These are phyloP conservation scores for Eucalyptus camaldulensis DNA, from an alignment of 345 rosid species.

Conservation along the genomic window DNA sequence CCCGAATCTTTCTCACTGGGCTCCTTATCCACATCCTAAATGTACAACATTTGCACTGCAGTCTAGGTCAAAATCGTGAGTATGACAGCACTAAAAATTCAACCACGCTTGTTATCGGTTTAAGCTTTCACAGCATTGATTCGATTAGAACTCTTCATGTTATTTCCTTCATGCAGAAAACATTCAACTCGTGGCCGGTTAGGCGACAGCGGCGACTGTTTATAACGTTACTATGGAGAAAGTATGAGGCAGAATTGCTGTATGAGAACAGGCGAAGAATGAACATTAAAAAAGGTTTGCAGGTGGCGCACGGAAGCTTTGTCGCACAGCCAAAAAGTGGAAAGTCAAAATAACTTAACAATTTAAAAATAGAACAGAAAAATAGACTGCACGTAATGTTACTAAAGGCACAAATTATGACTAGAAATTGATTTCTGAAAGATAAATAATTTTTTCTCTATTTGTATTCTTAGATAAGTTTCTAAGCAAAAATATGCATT, in stretches of 20 bases:
- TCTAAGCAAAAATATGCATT: no score
- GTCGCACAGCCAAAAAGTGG: background rate
- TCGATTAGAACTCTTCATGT: background rate
- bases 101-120: background rate
- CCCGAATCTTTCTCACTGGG: background rate
- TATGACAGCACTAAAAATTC: background rate
- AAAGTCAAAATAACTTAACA: background rate
- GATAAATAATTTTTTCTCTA: no score
- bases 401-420: rapidly evolving
- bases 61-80: background rate
- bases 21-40: background rate
- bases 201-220: background rate
- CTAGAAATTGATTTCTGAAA: rapidly evolving
- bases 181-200: background rate
- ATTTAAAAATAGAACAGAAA: background rate
- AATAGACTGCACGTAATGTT: background rate
- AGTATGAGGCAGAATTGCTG: background rate
- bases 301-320: background rate
- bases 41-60: background rate
- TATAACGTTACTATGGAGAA: background rate
- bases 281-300: background rate
- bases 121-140: background rate
- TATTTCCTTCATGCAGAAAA: background rate
- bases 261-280: background rate
- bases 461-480: no score